Evolutionary conservation across 2,329 filamentous ascomycete species (phyloP).

Genomic region (Arthrinium puccinioides): DNA sequence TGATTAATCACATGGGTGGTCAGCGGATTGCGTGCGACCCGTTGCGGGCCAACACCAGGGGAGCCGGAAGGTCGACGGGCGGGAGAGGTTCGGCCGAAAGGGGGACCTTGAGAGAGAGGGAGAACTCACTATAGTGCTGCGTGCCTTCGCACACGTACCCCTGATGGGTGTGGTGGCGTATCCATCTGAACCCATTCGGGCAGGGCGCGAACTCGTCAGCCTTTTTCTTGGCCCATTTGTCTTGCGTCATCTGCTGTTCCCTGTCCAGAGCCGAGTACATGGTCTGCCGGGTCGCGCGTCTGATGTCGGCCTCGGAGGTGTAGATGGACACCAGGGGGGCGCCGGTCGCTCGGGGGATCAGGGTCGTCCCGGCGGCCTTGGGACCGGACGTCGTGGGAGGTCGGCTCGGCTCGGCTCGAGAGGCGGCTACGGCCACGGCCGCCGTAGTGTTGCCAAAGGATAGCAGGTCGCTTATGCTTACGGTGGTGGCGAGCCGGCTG

Average conservation of each 20-base stretch:
- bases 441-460: background rate
- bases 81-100: no score
- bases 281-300: constrained; percentile 6
- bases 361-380: background rate
- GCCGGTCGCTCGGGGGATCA: constrained; percentile 2
- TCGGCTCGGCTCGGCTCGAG: background rate
- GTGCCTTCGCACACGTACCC: constrained; percentile 3
- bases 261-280: constrained; percentile 5
- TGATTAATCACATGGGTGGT: no score
- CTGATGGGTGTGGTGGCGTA: constrained; percentile 1
- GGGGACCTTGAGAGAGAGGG: no score
- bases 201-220: constrained; percentile 10
- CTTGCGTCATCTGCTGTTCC: constrained; percentile 5
- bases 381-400: no score
- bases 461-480: background rate
- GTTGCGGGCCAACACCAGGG: no score
- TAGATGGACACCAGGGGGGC: constrained; percentile 4
- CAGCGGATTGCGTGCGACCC: no score
- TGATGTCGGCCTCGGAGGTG: constrained; percentile 6
- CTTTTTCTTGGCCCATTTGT: constrained; percentile 10
- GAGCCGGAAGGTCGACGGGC: no score
- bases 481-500: no score
- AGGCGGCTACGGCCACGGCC: background rate
- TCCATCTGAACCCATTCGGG: constrained; percentile 7
- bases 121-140: no score